phyloP scores from a whole-genome alignment of 2,329 filamentous ascomycete species.

The Colletotrichum sp. region DNA sequence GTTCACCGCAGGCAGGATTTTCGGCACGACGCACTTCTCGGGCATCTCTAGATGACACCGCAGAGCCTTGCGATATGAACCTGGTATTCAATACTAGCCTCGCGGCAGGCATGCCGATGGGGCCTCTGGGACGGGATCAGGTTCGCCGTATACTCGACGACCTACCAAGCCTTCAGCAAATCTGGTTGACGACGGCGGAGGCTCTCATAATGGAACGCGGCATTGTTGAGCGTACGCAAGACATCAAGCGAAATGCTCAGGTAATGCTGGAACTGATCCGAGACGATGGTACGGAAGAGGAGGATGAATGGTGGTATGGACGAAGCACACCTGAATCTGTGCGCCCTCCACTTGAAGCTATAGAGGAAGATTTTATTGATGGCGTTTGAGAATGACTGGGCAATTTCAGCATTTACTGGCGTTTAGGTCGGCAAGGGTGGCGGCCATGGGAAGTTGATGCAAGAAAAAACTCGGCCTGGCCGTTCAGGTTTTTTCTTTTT shows the following conservation, averaged over 20 bases:
- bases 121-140: conserved; percentile 53
- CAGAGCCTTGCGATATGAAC: conserved; percentile 14
- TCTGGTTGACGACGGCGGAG: conserved; percentile 68
- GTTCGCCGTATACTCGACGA: conserved; percentile 56
- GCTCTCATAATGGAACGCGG: conserved; percentile 63
- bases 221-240: conserved; percentile 60
- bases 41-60: neutral
- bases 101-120: conserved; percentile 67
- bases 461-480: neutral
- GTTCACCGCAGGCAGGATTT: conserved; percentile 15
- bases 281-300: conserved; percentile 61
- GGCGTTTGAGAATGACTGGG: conserved; percentile 8
- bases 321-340: conserved; percentile 58
- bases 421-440: conserved; percentile 8
- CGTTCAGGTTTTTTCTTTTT: neutral
- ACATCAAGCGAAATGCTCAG: conserved; percentile 67
- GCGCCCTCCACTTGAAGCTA: conserved; percentile 52
- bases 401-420: conserved; percentile 21
- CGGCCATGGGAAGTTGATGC: neutral
- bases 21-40: neutral
- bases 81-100: conserved; percentile 63
- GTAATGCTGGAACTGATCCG: conserved; percentile 68
- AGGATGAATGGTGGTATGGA: conserved; percentile 69
- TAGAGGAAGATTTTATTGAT: conserved; percentile 55
- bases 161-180: conserved; percentile 60